Evolutionary conservation across 805 yeast genomes (phyloP), one percentile per base, ranked within the genome.

Genomic region (Kodamaea leandrae): DNA sequence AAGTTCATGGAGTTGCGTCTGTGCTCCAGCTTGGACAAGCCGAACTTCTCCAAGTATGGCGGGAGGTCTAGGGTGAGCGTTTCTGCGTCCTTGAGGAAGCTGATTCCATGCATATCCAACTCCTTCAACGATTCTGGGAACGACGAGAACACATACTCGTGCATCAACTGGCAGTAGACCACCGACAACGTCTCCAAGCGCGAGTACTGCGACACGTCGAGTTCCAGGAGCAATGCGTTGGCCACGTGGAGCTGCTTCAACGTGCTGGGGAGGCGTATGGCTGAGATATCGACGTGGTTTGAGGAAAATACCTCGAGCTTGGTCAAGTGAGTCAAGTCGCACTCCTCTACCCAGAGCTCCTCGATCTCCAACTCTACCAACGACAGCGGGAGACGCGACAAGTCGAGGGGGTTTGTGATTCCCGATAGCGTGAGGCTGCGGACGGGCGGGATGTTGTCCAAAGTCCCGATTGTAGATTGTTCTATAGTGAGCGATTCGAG

Each of bases 101-200:
- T 30, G 13, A 30, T 21, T 8, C 21, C 32, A 9, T n/a, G 4
- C 4, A 30, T 8, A 21, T 30, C 21, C 4, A 30, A 12, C n/a
- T 16, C 17, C 4, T 5, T 30, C 13, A 30, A 7, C 8, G 20
- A 12, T 12, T 16, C 14, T 6, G 33, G 33, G 10, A 30, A 18
- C 6, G n/a, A 20, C 7, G 33, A 16, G 17, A 30, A 30, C 4
- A 30, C 33, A n/a, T 30, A n/a, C 5, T 16, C 21, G 33, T 30
- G 33, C 33, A 17, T 16, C 20, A 30, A 30, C 33, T 30, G 33
- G 18, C 21, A 30, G 21, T 30, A 21, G 4, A n/a, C 10, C 33
- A 30, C 33, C 12, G 17, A 4, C 33, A 30, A 30, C 6, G n/a
- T 12, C 21, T 30, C 33, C 13, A 30, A 17, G 8, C 13, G 13